A percentile compares a stretch with the other conserved stretches of the same genome.
Conservation (phyloP, 2,329 filamentous ascomycete species). For the Arthrobotrys entomopaga region DNA sequence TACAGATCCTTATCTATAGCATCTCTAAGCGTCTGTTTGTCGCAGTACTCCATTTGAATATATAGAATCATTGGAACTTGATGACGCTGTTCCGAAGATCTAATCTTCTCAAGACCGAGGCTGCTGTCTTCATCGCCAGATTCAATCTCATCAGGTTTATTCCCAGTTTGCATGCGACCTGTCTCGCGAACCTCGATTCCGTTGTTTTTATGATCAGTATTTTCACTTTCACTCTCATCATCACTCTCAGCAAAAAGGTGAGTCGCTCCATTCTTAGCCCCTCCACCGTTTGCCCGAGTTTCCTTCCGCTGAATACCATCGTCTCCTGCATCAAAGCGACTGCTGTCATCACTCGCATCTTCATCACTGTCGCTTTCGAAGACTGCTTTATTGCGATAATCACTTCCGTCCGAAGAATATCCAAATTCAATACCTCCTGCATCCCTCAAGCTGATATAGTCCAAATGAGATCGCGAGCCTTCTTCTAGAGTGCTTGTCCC, state of each 20-base stretch:
- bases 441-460: constrained; percentile 54
- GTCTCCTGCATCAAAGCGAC: background rate
- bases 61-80: constrained; percentile 76
- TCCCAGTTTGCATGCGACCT: constrained; percentile 61
- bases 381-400: constrained; percentile 62
- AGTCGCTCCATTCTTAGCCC: constrained; percentile 21
- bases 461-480: constrained; percentile 60
- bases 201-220: constrained; percentile 50
- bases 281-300: constrained; percentile 43
- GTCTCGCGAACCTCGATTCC: constrained; percentile 57
- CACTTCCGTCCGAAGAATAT: constrained; percentile 67
- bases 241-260: constrained; percentile 58
- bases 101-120: constrained; percentile 9
- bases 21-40: constrained; percentile 90
- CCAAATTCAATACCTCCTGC: constrained; percentile 67
- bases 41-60: constrained; percentile 99
- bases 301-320: constrained; percentile 62
- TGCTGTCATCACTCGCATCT: constrained; percentile 60
- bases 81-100: constrained; percentile 61
- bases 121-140: constrained; percentile 29
- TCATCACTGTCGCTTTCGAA: constrained; percentile 62
- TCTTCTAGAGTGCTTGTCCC: constrained; percentile 58
- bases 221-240: constrained; percentile 56
- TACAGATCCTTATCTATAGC: constrained; percentile 80
- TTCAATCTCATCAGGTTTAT: constrained; percentile 64